A percentile compares a stretch with the other conserved stretches of the same genome.
These are phyloP conservation scores for Bruguiera parviflora DNA, from an alignment of 345 rosid genomes.

Conservation along the genomic window DNA sequence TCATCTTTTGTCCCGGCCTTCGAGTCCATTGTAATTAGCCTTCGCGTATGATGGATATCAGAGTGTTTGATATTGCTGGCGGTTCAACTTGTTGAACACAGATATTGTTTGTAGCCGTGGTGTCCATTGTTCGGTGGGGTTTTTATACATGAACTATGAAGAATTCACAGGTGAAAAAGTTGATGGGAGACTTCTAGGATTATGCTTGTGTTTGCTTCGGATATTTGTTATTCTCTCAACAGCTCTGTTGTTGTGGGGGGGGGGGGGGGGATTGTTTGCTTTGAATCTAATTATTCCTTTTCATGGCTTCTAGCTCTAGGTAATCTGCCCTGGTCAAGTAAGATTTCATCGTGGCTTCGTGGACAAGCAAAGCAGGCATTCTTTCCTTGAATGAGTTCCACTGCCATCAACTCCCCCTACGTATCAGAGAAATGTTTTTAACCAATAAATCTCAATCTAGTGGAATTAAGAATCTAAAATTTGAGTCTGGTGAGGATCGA, in stretches of 20 bases:
- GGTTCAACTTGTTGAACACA: too few relatives aligned
- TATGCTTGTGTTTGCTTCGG: neutral
- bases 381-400: neutral
- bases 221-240: neutral
- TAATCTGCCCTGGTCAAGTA: neutral
- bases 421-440: too few relatives aligned
- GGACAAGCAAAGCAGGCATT: neutral
- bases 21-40: neutral
- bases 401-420: too few relatives aligned
- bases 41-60: neutral
- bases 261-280: neutral
- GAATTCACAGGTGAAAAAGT: too few relatives aligned
- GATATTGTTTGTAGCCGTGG: too few relatives aligned
- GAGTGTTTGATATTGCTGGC: neutral
- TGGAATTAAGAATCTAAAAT: too few relatives aligned
- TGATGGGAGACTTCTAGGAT: neutral
- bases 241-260: neutral
- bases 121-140: too few relatives aligned
- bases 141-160: too few relatives aligned
- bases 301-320: neutral
- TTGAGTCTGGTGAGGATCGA: too few relatives aligned
- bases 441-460: too few relatives aligned
- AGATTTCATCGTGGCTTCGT: neutral
- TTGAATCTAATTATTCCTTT: conserved; percentile 10
- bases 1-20: neutral